phyloP scores from a whole-genome alignment of 768 basidiomycete species.

The Boletellus emodensis region DNA sequence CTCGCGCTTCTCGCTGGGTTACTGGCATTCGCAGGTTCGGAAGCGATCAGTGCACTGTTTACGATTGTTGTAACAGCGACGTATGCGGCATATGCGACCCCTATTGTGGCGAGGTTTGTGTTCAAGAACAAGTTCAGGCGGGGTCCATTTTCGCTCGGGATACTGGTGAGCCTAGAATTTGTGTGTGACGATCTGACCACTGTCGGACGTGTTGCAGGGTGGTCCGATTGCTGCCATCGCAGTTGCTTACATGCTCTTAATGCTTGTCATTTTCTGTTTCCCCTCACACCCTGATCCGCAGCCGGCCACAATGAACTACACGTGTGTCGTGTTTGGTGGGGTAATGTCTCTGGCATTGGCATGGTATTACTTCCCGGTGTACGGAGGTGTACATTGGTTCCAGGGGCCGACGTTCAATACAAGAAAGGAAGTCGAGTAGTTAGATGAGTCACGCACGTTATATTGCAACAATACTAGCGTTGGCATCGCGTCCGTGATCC shows the following conservation, averaged over 20 bases:
- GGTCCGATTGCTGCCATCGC: constrained; percentile 49
- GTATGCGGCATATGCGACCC: constrained; percentile 42
- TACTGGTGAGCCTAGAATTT: constrained; percentile 28
- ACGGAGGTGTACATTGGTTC: constrained; percentile 71
- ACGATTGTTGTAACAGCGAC: constrained; percentile 41
- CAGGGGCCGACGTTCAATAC: constrained; percentile 40
- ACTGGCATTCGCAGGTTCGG: constrained; percentile 48
- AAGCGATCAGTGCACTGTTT: constrained; percentile 56
- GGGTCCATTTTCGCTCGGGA: constrained; percentile 44
- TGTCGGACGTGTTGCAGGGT: constrained; percentile 38
- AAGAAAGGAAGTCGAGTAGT: too few relatives aligned
- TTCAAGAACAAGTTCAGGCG: constrained; percentile 42
- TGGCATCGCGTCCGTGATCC: too few relatives aligned
- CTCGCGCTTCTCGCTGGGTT: constrained; percentile 46
- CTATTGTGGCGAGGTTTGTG: constrained; percentile 46
- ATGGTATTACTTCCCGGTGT: constrained; percentile 66
- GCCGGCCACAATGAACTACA: constrained; percentile 57
- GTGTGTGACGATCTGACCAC: too few relatives aligned
- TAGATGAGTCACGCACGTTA: too few relatives aligned
- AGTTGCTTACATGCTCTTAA: constrained; percentile 51
- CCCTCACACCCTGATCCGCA: constrained; percentile 45
- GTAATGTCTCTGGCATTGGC: constrained; percentile 50
- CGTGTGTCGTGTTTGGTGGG: constrained; percentile 59
- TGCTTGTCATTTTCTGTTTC: constrained; percentile 32
- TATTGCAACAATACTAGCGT: too few relatives aligned